Percentiles rank a stretch among this genome's conserved stretches.
phyloP scores from a whole-genome alignment of 2,329 filamentous ascomycete species.

The Microdochium paspali region DNA sequence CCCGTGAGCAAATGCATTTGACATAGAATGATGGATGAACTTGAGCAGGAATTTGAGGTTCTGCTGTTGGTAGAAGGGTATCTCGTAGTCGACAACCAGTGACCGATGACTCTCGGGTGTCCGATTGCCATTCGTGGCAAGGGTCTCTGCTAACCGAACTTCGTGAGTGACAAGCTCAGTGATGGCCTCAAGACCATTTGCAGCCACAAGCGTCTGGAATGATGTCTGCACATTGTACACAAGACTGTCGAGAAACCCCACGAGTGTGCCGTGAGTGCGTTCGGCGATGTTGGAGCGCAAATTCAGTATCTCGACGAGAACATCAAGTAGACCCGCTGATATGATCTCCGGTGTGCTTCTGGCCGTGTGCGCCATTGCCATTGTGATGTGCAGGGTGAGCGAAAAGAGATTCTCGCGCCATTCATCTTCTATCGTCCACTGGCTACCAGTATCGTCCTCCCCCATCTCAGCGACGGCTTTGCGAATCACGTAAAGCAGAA shows the following conservation, averaged over 20 bases:
- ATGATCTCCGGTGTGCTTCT: conserved; percentile 58
- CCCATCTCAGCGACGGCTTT: conserved; percentile 82
- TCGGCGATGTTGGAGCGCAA: conserved; percentile 75
- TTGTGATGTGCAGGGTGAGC: conserved; percentile 73
- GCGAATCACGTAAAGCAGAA: conserved; percentile 84
- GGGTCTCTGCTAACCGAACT: conserved; percentile 58
- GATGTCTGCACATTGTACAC: conserved; percentile 80
- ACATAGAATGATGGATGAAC: conserved; percentile 94
- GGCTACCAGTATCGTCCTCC: conserved; percentile 43
- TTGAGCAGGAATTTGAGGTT: conserved; percentile 91
- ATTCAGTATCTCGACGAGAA: conserved; percentile 80
- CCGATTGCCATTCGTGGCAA: conserved; percentile 59
- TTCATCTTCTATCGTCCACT: conserved; percentile 63
- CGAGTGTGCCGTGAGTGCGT: conserved; percentile 71
- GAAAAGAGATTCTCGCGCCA: conserved; percentile 88
- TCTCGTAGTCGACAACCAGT: conserved; percentile 81
- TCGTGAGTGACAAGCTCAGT: conserved; percentile 79
- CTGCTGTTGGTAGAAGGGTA: conserved; percentile 88
- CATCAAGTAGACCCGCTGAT: conserved; percentile 78
- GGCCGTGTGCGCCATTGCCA: conserved; percentile 47
- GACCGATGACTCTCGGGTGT: conserved; percentile 65
- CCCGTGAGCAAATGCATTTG: conserved; percentile 55
- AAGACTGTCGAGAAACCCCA: conserved; percentile 81
- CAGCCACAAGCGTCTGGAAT: conserved; percentile 72
- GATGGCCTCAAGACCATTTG: conserved; percentile 80